A percentile compares a stretch with the other conserved stretches of the same genome.
Conservation (phyloP, 306 rosid species). For the Canavalia gladiata region DNA sequence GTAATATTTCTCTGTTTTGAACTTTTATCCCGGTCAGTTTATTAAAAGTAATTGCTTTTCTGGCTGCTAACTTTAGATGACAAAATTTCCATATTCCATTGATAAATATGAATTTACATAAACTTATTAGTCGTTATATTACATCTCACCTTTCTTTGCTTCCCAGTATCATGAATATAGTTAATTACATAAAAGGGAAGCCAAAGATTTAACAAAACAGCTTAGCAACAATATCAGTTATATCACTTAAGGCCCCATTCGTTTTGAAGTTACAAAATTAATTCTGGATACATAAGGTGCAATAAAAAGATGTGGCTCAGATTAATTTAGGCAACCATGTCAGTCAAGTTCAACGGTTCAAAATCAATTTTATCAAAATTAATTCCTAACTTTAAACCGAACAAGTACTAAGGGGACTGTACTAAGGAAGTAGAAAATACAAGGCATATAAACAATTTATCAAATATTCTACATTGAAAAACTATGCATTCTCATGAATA, state of each 20-base stretch:
- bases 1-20: slow-evolving; percentile 45
- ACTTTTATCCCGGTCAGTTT: background rate
- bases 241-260: background rate
- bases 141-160: slow-evolving; percentile 34
- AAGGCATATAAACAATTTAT: slow-evolving; percentile 33
- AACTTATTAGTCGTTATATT: background rate
- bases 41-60: slow-evolving; percentile 6
- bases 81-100: slow-evolving; percentile 12
- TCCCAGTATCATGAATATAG: slow-evolving; percentile 25
- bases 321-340: no score
- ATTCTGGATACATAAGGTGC: no score
- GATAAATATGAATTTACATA: slow-evolving; percentile 16
- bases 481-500: slow-evolving; percentile 30
- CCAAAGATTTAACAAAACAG: slow-evolving; percentile 21
- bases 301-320: no score
- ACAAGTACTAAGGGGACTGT: background rate
- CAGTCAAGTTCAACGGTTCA: no score
- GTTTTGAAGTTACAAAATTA: no score
- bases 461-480: background rate
- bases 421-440: slow-evolving; percentile 16
- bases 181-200: background rate
- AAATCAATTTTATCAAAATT: no score
- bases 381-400: no score
- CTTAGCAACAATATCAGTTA: slow-evolving; percentile 19
- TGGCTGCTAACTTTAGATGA: slow-evolving; percentile 13